Evolutionary conservation across 1,139 yeast species (phyloP).

Genomic region (Saccharomyces hybrid): DNA sequence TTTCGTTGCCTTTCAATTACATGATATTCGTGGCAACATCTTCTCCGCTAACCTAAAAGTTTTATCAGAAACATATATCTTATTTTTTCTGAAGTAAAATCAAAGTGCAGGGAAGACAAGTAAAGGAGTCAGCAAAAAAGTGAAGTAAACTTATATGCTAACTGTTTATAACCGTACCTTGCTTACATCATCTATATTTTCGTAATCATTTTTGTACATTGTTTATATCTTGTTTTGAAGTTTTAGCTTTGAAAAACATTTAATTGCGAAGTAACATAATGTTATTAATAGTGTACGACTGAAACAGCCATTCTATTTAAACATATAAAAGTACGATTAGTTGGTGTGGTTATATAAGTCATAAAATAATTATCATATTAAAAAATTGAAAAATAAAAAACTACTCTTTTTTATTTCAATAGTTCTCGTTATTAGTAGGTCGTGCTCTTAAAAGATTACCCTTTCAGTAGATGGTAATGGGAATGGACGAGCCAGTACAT

Average conservation of each 20-base stretch:
- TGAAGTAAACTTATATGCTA: neutral
- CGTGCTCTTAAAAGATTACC: neutral
- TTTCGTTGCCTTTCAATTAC: neutral
- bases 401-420: neutral
- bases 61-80: neutral
- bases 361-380: neutral
- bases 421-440: neutral
- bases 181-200: neutral
- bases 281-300: neutral
- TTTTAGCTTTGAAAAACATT: neutral
- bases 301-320: neutral
- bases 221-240: neutral
- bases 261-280: neutral
- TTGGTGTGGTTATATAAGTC: neutral
- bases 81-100: neutral
- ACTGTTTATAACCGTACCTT: neutral
- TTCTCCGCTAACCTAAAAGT: neutral
- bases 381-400: neutral
- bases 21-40: neutral
- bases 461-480: slow-evolving; percentile 18
- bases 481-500: slow-evolving; percentile 37
- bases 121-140: neutral
- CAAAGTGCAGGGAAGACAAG: neutral
- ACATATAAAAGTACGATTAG: neutral
- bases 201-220: neutral